Conservation (phyloP, 225 moss, liverwort and hornwort genomes). For the Physcomitrium patens region DNA sequence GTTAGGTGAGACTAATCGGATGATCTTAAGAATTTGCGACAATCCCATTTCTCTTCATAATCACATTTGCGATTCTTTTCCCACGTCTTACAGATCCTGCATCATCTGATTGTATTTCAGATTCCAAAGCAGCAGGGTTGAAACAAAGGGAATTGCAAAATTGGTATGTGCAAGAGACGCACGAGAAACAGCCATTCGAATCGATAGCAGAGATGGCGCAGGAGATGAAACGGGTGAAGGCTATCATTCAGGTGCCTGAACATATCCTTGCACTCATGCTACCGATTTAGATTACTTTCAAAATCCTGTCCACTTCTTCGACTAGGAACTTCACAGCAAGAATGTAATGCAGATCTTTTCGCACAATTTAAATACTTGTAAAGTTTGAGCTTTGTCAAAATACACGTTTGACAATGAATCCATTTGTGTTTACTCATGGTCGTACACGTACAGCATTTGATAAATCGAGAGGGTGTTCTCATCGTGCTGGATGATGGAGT, state of each 20-base stretch:
- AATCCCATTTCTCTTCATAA: not conserved
- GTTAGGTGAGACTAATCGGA: conserved; percentile 11
- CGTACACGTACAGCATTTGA: conserved; percentile 71
- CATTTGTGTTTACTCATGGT: not conserved
- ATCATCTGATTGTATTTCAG: conserved; percentile 42
- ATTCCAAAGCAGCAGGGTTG: conserved; percentile 70
- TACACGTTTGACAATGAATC: not conserved
- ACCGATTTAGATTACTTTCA: not conserved
- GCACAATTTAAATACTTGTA: not conserved
- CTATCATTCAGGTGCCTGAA: conserved; percentile 85
- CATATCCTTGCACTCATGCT: not conserved
- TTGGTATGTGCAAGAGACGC: conserved; percentile 86
- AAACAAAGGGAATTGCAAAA: conserved; percentile 82
- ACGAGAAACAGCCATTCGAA: conserved; percentile 77
- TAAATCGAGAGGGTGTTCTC: conserved; percentile 90
- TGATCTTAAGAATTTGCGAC: conserved; percentile 12
- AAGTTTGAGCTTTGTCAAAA: not conserved
- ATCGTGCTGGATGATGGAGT: conserved; percentile 92
- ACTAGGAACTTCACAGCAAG: not conserved
- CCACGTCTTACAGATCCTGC: not conserved
- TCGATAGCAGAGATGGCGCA: conserved; percentile 72
- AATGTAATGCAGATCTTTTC: too few relatives aligned
- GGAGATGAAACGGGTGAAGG: conserved; percentile 83
- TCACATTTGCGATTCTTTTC: not conserved
- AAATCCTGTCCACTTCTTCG: not conserved